Base-by-base conservation (phyloP, 345 rosid genomes). In the Geranium rotundifolium region DNA sequence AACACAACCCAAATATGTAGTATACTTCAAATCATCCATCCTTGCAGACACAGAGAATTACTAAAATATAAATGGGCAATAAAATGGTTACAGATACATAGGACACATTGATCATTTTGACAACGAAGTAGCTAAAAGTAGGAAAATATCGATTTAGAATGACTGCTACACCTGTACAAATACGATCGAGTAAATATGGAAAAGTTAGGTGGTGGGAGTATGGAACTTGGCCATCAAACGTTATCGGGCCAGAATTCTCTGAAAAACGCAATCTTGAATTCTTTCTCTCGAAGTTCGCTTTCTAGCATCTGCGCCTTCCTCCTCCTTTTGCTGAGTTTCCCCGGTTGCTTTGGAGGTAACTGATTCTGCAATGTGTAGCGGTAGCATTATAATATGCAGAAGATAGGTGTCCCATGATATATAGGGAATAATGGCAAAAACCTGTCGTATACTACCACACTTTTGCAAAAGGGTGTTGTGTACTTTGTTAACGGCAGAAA, bases 241-340 rank as follows among this genome's bases (percentile, higher is more conserved):
- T 91, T 89, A 64, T 91, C 98, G 0, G 96, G 98, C 96, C 98
- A 91, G 63, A 91, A 91, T 72, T 89, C 95, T 50, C 90, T 79
- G 50, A 68, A 86, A 72, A 87, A 91, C 18, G 95, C 92, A 46
- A 85, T 78, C 57, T 86, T 86, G 17, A 91, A 88, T 71, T 91
- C 96, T 61, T 80, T 82, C 69, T 89, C 96, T 64, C 72, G 82
- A 56, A 85, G 41, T 1, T 41, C 75, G 70, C 85, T 71, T 73
- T 86, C 98, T 9, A 75, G 63, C 77, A 86, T 89, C 63, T 73
- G 77, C 82, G 84, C 71, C 81, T 85, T 91, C 77, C 83, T 75
- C 77, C 78, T 73, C 78, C 74, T 85, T 75, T 91, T 91, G 0
- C 96, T 83, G 14, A 80, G 72, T 41, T 72, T 75, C 78, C 80